phyloP scores from a whole-genome alignment of 2,329 filamentous ascomycete genomes.

The Scytalidium sp. region DNA sequence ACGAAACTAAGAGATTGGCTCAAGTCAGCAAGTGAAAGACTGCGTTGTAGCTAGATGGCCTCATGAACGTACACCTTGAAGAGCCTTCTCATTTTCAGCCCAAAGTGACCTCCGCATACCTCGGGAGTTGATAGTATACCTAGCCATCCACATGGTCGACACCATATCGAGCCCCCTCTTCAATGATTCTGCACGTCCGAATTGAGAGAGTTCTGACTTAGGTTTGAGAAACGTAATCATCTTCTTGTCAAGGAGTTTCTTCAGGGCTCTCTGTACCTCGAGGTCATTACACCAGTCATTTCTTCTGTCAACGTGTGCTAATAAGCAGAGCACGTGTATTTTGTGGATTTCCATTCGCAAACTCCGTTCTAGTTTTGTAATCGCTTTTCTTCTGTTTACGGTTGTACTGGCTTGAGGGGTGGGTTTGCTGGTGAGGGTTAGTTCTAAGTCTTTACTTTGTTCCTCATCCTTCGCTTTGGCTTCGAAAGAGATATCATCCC shows the following conservation, averaged over 20 bases:
- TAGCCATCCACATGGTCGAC: constrained; percentile 62
- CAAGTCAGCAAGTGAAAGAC: constrained; percentile 2
- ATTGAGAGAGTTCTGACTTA: constrained; percentile 64
- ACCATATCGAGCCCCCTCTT: constrained; percentile 74
- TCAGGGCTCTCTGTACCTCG: constrained; percentile 63
- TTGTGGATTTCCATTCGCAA: constrained; percentile 78
- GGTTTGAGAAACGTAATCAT: constrained; percentile 68
- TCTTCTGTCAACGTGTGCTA: constrained; percentile 72
- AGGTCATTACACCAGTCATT: constrained; percentile 88
- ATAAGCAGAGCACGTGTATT: constrained; percentile 76
- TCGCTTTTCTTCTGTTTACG: constrained; percentile 38
- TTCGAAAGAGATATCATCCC: constrained; percentile 56
- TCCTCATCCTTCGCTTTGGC: constrained; percentile 23
- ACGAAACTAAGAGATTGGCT: constrained; percentile 18
- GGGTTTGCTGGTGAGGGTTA: constrained; percentile 27
- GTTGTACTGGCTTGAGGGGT: constrained; percentile 10
- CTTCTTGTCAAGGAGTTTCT: constrained; percentile 62
- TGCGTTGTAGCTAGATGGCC: constrained; percentile 13
- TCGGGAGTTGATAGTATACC: constrained; percentile 68
- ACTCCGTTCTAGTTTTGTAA: constrained; percentile 51
- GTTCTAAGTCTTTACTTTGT: constrained; percentile 26
- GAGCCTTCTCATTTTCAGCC: constrained; percentile 63
- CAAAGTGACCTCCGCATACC: constrained; percentile 72
- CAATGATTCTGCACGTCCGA: constrained; percentile 71
- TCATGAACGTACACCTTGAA: constrained; percentile 49